Conservation (phyloP, 352 stramenopile species). For the Pelagophyceae sp. region DNA sequence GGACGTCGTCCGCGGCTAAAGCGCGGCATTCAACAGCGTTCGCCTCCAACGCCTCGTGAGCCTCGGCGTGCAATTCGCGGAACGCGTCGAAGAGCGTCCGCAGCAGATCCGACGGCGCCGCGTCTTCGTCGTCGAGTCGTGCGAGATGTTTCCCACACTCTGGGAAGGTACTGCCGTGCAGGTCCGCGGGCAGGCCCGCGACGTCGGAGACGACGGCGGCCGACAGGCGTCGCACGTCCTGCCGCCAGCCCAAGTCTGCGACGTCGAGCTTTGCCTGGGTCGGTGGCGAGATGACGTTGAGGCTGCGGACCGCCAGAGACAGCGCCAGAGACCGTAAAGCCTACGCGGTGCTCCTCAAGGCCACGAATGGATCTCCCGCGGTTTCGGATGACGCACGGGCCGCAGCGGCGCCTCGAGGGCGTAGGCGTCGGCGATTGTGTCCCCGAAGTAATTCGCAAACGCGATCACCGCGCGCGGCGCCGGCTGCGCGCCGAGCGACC, state of each 20-base stretch:
- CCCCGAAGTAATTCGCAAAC: constrained; percentile 3
- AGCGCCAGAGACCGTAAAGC: background rate
- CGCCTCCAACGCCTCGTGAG: background rate
- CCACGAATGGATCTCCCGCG: background rate
- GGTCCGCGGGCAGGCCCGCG: too few species aligned
- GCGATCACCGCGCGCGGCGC: background rate
- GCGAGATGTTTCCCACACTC: too few species aligned
- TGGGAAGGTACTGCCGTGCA: too few species aligned
- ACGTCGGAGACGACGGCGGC: too few species aligned
- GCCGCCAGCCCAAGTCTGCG: too few species aligned
- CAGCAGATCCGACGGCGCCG: background rate
- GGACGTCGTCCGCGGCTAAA: background rate
- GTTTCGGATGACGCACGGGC: too few species aligned
- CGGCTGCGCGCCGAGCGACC: background rate
- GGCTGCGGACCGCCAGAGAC: too few species aligned
- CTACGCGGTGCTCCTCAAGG: background rate
- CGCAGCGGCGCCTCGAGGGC: background rate
- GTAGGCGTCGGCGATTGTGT: background rate
- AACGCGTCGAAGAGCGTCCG: background rate
- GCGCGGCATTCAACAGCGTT: background rate
- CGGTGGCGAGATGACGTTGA: too few species aligned
- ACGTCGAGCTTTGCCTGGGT: too few species aligned
- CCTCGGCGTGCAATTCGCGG: background rate
- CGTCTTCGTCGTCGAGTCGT: background rate
- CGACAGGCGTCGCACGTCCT: background rate